Conservation (phyloP, 1,139 yeast species). For the Pneumocystis jirovecii region DNA sequence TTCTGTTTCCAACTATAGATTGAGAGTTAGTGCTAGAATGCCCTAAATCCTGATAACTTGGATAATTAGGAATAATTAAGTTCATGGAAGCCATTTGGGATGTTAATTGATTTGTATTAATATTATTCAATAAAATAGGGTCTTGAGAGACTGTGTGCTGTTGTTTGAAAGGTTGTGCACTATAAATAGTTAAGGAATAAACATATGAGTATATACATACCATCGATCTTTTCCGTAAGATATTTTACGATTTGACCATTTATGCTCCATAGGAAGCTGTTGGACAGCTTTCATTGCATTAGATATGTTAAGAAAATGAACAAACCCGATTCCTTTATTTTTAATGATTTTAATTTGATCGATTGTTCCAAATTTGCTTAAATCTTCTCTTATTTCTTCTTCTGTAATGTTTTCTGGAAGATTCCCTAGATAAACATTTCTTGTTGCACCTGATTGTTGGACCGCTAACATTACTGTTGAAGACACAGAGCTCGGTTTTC, state of each 20-base stretch:
- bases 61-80: not conserved
- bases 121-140: not conserved
- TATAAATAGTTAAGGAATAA: not conserved
- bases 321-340: constrained; percentile 65
- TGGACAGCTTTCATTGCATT: constrained; percentile 73
- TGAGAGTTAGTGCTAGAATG: not conserved
- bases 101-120: not conserved
- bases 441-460: constrained; percentile 74
- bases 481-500: constrained; percentile 39
- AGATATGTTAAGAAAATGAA: constrained; percentile 66
- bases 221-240: constrained; percentile 85
- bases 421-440: constrained; percentile 76
- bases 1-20: constrained; percentile 73
- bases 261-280: constrained; percentile 40
- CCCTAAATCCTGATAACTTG: not conserved
- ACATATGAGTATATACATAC: constrained; percentile 1
- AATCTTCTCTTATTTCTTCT: constrained; percentile 47
- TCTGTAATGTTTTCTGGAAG: constrained; percentile 46
- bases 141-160: not conserved
- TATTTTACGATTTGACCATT: constrained; percentile 49
- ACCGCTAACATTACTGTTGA: constrained; percentile 61
- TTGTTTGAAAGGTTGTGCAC: not conserved
- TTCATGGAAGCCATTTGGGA: not conserved
- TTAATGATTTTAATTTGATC: constrained; percentile 62
- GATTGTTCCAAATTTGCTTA: constrained; percentile 61